Conservation (phyloP, 2,329 filamentous ascomycete genomes). For the Aspergillus sp. region DNA sequence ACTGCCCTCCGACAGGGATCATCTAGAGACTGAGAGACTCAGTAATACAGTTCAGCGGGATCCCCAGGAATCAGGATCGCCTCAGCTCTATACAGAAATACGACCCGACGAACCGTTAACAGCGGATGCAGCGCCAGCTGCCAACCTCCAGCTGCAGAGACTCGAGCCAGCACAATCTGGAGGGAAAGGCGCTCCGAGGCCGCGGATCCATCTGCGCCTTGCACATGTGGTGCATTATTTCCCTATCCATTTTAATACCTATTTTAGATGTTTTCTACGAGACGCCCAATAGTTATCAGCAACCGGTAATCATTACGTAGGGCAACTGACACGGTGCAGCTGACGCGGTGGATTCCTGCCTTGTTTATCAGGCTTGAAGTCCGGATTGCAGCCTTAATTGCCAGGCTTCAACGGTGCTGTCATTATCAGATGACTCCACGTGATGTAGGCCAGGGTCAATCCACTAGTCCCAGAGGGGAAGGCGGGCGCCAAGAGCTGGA, state of each 20-base stretch:
- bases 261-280: too few species aligned
- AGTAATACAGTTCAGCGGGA: neutral
- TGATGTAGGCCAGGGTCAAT: constrained; percentile 1
- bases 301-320: constrained; percentile 6
- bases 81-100: neutral
- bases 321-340: neutral
- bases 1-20: constrained; percentile 2
- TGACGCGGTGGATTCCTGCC: neutral
- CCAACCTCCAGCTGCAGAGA: too few species aligned
- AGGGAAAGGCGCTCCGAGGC: neutral
- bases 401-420: neutral
- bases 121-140: neutral
- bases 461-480: constrained; percentile 3
- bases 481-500: constrained; percentile 12
- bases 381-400: neutral
- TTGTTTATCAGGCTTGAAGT: neutral
- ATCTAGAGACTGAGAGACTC: neutral
- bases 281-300: too few species aligned
- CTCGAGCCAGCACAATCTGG: neutral
- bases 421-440: neutral
- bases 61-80: constrained; percentile 1
- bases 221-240: neutral
- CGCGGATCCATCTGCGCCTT: neutral
- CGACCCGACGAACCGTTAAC: neutral
- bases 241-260: too few species aligned